Evolutionary conservation across 768 basidiomycete genomes (phyloP).

Genomic region (Serendipita sp.): DNA sequence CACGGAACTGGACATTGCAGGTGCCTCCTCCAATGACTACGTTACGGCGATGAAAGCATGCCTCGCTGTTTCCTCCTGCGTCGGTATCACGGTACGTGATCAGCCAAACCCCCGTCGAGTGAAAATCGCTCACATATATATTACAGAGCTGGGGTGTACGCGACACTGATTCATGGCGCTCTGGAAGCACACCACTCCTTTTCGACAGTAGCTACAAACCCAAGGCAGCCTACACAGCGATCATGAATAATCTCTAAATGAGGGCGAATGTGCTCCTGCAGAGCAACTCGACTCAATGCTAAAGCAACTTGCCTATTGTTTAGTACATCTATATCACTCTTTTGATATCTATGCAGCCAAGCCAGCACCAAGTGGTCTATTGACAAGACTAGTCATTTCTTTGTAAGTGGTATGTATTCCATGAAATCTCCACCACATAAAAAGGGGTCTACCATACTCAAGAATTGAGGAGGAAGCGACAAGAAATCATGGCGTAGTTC

Average conservation of each 20-base stretch:
- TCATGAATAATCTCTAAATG: constrained; percentile 13
- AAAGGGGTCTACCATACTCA: no score
- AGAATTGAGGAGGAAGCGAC: no score
- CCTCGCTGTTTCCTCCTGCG: constrained; percentile 26
- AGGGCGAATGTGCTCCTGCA: no score
- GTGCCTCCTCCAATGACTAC: constrained; percentile 25
- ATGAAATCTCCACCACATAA: no score
- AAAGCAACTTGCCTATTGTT: no score
- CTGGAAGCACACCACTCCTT: constrained; percentile 27
- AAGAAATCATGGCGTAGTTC: no score
- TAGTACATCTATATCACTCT: no score
- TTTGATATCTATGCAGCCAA: no score
- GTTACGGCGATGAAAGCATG: constrained; percentile 31
- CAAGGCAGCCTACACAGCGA: constrained; percentile 24
- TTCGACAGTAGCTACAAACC: constrained; percentile 32
- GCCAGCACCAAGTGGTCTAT: no score
- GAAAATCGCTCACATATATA: background rate
- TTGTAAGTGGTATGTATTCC: no score
- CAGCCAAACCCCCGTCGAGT: background rate
- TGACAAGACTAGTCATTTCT: no score
- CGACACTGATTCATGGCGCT: constrained; percentile 31
- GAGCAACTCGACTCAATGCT: no score
- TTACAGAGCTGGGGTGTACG: background rate
- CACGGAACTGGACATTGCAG: constrained; percentile 31
- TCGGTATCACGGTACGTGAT: constrained; percentile 28